Evolutionary conservation across 208 protist genomes (phyloP), one percentile per base, ranked within the genome.

Genomic region (Wallacemonas sp.): DNA sequence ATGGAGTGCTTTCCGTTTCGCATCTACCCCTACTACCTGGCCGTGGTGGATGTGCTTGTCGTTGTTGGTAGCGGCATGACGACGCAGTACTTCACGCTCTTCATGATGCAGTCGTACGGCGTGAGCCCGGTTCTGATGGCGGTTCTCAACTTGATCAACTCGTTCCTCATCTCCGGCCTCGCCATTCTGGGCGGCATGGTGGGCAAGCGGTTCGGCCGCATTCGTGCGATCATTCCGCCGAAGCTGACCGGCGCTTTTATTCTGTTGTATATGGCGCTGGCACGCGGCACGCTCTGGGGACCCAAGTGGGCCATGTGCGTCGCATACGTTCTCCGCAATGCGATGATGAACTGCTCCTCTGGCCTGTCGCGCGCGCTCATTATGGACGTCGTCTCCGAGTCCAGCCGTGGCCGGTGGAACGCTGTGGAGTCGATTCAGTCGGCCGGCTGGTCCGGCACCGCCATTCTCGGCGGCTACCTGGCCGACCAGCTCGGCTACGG

Each of bases 61-160:
- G 61, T 77, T 2, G 28, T 89, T 36, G 82, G 86, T 42, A 89
- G 80, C 48, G 86, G 86, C 70, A 88, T 92, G 82, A 92, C 81
- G 25, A 89, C 76, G 46, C 77, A 82, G 72, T 92, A 92, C 73
- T 87, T 92, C 41, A 66, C 77, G 0, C 74, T 92, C 3, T 92
- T 92, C 64, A 85, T 92, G 82, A 92, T 92, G 76, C 39, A 72
- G 16, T 26, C 72, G n/a, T 92, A 89, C 64, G 32, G 61, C 52
- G 70, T 83, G 2, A 61, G 64, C 18, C 86, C 81, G 12, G 59
- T 80, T 23, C 59, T 65, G 18, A 72, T 89, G 57, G 61, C 73
- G 14, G 57, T 67, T 25, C 55, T 92, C 50, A 84, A 80, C 32
- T 39, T 88, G 22, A 38, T 63, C 70, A 82, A 76, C 70, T 70